Evolutionary conservation across 2,329 filamentous ascomycete genomes (phyloP).

Genomic region (Penicillium sp.): DNA sequence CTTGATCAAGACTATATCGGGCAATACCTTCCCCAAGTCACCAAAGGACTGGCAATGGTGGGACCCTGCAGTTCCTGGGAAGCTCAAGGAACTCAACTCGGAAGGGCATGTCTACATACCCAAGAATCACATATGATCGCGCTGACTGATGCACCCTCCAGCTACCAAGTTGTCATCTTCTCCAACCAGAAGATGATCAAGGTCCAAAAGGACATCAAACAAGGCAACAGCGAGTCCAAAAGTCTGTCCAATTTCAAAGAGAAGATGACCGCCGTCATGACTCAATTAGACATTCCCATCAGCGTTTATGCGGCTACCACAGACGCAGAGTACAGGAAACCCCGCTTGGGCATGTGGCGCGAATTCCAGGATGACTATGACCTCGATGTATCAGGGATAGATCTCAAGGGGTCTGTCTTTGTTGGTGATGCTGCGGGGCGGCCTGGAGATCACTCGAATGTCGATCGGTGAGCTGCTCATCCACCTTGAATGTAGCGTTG

Average conservation of each 20-base stretch:
- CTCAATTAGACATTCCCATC: slow-evolving; percentile 71
- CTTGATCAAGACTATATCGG: slow-evolving; percentile 78
- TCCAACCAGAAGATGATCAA: slow-evolving; percentile 89
- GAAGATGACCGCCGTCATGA: slow-evolving; percentile 74
- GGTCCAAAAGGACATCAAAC: slow-evolving; percentile 74
- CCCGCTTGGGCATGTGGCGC: slow-evolving; percentile 86
- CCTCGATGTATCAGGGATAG: slow-evolving; percentile 64
- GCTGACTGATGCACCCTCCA: slow-evolving; percentile 41
- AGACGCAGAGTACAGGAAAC: slow-evolving; percentile 84
- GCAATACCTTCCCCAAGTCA: slow-evolving; percentile 75
- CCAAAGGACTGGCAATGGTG: slow-evolving; percentile 95
- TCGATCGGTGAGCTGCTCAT: slow-evolving; percentile 57
- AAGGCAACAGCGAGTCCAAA: slow-evolving; percentile 69
- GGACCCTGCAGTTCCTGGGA: slow-evolving; percentile 71
- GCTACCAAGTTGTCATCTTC: slow-evolving; percentile 77
- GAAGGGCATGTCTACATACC: slow-evolving; percentile 62
- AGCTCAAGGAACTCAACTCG: slow-evolving; percentile 70
- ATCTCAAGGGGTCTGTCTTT: slow-evolving; percentile 76
- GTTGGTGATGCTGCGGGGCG: slow-evolving; percentile 80
- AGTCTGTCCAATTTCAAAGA: slow-evolving; percentile 81
- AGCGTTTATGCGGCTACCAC: slow-evolving; percentile 85
- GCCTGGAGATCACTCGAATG: slow-evolving; percentile 64
- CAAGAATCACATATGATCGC: neutral
- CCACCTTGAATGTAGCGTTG: neutral
- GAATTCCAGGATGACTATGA: slow-evolving; percentile 68